Percentiles rank a stretch among this genome's conserved stretches.
Evolutionary conservation across 441 rosid species (phyloP).

Genomic region (Populus hybrid): DNA sequence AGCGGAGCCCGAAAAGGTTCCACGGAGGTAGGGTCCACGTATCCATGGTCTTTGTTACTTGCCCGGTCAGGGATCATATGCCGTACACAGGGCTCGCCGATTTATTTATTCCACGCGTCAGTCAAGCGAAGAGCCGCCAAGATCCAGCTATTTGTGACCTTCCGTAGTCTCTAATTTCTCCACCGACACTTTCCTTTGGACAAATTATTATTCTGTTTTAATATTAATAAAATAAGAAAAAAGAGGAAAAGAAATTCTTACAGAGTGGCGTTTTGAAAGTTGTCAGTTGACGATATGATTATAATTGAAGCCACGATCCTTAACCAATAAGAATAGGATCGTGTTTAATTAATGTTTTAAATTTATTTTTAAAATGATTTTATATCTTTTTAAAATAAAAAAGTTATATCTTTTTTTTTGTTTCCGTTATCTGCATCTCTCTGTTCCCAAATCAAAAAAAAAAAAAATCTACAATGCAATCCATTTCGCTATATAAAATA

Average conservation of each 20-base stretch:
- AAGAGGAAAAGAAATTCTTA: neutral
- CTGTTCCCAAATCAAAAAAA: neutral
- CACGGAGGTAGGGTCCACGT: neutral
- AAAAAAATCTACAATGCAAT: neutral
- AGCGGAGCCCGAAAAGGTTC: neutral
- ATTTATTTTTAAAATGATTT: too few relatives aligned
- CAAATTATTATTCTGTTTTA: neutral
- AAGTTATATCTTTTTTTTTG: too few relatives aligned
- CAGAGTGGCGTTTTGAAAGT: neutral
- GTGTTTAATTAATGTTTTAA: too few relatives aligned
- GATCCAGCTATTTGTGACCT: neutral
- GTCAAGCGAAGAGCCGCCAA: too few relatives aligned
- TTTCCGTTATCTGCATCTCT: too few relatives aligned
- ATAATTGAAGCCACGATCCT: neutral
- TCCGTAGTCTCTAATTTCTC: neutral
- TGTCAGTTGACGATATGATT: neutral
- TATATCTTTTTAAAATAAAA: too few relatives aligned
- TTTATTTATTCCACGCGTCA: constrained; percentile 13
- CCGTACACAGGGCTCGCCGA: constrained; percentile 3
- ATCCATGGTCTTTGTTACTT: neutral
- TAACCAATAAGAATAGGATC: too few relatives aligned
- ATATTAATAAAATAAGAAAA: neutral
- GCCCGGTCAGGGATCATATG: neutral
- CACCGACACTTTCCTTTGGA: constrained; percentile 24
- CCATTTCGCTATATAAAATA: neutral